phyloP scores from a whole-genome alignment of 2,329 filamentous ascomycete species.

The Colletotrichum lupini region DNA sequence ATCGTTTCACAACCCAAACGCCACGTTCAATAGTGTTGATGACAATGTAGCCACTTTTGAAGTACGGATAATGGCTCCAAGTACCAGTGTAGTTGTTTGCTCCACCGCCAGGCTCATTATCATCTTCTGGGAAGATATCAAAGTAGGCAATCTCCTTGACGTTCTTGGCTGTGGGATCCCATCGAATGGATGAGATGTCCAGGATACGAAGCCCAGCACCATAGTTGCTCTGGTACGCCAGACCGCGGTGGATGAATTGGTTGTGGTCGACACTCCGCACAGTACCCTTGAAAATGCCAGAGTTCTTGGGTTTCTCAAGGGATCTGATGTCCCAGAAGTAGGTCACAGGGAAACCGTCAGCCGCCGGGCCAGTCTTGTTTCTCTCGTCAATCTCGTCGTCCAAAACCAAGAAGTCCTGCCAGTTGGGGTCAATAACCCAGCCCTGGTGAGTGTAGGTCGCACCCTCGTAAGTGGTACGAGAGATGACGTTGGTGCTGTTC shows the following conservation, averaged over 20 bases:
- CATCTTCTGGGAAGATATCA: conserved; percentile 35
- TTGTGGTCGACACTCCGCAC: conserved; percentile 59
- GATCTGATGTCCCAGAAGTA: conserved; percentile 62
- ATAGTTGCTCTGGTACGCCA: conserved; percentile 62
- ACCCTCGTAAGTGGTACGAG: conserved; percentile 64
- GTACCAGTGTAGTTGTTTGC: conserved; percentile 52
- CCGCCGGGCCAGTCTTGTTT: conserved; percentile 50
- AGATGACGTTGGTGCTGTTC: conserved; percentile 56
- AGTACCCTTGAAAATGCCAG: conserved; percentile 53
- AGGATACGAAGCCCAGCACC: conserved; percentile 57
- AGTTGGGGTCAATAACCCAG: conserved; percentile 58
- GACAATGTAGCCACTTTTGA: conserved; percentile 52
- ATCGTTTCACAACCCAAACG: conserved; percentile 48
- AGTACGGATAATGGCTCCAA: conserved; percentile 57
- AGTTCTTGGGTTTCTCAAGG: conserved; percentile 53
- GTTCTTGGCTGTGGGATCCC: conserved; percentile 54
- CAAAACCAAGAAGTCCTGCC: conserved; percentile 58
- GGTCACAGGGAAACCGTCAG: conserved; percentile 57
- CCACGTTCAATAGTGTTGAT: conserved; percentile 62
- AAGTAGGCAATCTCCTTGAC: conserved; percentile 50
- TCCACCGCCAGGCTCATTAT: conserved; percentile 32
- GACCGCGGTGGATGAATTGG: conserved; percentile 57
- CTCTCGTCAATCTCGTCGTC: conserved; percentile 66
- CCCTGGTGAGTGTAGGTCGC: conserved; percentile 70
- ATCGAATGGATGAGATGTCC: conserved; percentile 48